A percentile compares a stretch with the other conserved stretches of the same genome.
Evolutionary conservation across 116 monocot genomes (phyloP).

Genomic region (Zostera marina): DNA sequence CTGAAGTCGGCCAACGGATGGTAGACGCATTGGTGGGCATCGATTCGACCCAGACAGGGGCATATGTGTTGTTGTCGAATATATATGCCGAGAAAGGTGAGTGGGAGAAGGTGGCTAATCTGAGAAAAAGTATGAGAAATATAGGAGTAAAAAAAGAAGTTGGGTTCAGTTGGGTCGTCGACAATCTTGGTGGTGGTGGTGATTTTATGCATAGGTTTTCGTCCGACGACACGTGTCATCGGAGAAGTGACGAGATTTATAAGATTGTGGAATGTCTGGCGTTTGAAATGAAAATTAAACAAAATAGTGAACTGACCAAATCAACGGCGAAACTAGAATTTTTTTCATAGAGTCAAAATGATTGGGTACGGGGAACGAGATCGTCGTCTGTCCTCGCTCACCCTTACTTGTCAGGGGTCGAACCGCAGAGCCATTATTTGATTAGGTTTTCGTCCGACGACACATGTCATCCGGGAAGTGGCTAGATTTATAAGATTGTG

Average conservation of each 20-base stretch:
- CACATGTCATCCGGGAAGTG: too few species aligned
- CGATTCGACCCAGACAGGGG: constrained; percentile 55
- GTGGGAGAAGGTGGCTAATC: constrained; percentile 63
- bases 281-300: constrained; percentile 21
- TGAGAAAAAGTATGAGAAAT: constrained; percentile 57
- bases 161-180: constrained; percentile 78
- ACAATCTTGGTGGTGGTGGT: constrained; percentile 21
- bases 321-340: too few species aligned
- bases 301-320: too few species aligned
- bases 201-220: constrained; percentile 60
- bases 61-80: constrained; percentile 71
- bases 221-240: constrained; percentile 63
- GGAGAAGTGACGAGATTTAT: constrained; percentile 40
- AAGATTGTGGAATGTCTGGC: constrained; percentile 31
- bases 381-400: too few species aligned
- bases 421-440: too few species aligned
- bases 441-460: too few species aligned
- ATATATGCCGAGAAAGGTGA: constrained; percentile 71
- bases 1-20: constrained; percentile 41
- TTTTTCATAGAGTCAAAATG: too few species aligned
- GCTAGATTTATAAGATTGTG: too few species aligned
- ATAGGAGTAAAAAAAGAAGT: constrained; percentile 73
- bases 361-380: too few species aligned
- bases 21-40: constrained; percentile 40
- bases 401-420: too few species aligned